These are phyloP conservation scores for Simplicillium aogashimaense DNA, from an alignment of 2,329 filamentous ascomycete species.

Conservation along the genomic window DNA sequence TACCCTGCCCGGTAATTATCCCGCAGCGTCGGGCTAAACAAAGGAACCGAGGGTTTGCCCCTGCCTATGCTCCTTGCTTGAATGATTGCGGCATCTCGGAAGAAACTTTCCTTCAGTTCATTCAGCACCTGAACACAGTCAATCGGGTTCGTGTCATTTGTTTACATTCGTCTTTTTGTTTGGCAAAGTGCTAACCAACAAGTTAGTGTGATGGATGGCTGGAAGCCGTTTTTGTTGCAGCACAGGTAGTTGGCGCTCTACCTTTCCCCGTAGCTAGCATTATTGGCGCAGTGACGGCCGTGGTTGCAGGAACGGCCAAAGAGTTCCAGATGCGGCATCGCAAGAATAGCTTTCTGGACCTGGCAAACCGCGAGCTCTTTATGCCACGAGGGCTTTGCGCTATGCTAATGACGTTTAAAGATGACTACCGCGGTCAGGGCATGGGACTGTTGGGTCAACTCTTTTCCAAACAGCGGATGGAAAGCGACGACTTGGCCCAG, in stretches of 20 bases:
- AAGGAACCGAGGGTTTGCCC: constrained; percentile 25
- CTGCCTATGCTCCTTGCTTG: constrained; percentile 26
- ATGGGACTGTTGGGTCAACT: constrained; percentile 9
- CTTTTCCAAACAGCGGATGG: constrained; percentile 17
- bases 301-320: constrained; percentile 14
- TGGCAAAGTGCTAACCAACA: background rate
- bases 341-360: constrained; percentile 16
- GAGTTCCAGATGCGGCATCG: constrained; percentile 17
- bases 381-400: constrained; percentile 19
- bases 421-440: constrained; percentile 9
- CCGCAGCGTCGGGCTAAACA: constrained; percentile 25
- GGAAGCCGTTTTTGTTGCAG: constrained; percentile 12
- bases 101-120: constrained; percentile 23
- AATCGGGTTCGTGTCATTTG: constrained; percentile 8
- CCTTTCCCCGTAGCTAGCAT: constrained; percentile 20
- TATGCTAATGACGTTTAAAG: constrained; percentile 18
- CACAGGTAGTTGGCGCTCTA: constrained; percentile 12
- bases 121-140: constrained; percentile 18
- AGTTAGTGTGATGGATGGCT: constrained; percentile 7
- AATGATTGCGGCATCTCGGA: constrained; percentile 22
- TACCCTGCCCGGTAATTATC: constrained; percentile 24
- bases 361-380: constrained; percentile 17
- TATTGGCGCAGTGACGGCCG: constrained; percentile 13
- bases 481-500: background rate
- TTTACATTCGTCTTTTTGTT: constrained; percentile 3